These are phyloP conservation scores for Globisporangium lucens DNA, from an alignment of 352 stramenopile genomes.

Conservation along the genomic window DNA sequence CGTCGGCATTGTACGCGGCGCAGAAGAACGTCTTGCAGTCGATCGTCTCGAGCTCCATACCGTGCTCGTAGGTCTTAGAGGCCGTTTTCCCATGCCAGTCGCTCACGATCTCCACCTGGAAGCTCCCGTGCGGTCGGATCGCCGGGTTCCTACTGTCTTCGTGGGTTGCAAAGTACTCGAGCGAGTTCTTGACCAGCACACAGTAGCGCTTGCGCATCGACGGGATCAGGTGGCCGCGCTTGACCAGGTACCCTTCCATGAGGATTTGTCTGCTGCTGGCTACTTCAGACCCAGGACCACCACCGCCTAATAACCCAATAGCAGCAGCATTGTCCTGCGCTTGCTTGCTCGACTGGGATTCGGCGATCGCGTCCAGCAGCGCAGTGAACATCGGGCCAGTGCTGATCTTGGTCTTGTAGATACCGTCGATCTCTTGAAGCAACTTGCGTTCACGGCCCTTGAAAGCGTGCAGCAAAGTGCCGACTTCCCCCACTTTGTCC, in stretches of 20 bases:
- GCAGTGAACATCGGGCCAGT: slow-evolving; percentile 28
- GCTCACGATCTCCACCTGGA: slow-evolving; percentile 51
- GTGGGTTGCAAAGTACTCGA: slow-evolving; percentile 68
- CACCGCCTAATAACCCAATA: no score
- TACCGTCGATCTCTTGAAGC: slow-evolving; percentile 56
- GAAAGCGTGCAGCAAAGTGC: slow-evolving; percentile 52
- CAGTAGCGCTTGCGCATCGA: slow-evolving; percentile 80
- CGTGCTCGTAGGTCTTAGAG: slow-evolving; percentile 46
- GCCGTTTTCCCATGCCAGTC: slow-evolving; percentile 72
- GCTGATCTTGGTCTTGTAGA: slow-evolving; percentile 53
- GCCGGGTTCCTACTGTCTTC: slow-evolving; percentile 56
- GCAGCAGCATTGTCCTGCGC: background rate
- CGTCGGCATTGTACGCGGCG: slow-evolving; percentile 41
- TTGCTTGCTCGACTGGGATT: slow-evolving; percentile 17
- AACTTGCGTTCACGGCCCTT: slow-evolving; percentile 46
- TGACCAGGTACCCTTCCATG: slow-evolving; percentile 78
- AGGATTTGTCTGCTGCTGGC: slow-evolving; percentile 21
- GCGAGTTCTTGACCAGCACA: slow-evolving; percentile 43
- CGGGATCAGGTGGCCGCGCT: slow-evolving; percentile 64
- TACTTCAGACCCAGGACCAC: background rate
- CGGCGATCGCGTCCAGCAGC: slow-evolving; percentile 26
- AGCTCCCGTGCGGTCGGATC: slow-evolving; percentile 26
- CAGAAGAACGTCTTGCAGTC: slow-evolving; percentile 77
- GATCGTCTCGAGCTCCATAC: slow-evolving; percentile 63
- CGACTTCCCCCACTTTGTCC: slow-evolving; percentile 80